Conservation (phyloP, 306 rosid species). For the Begonia loranthoides region DNA sequence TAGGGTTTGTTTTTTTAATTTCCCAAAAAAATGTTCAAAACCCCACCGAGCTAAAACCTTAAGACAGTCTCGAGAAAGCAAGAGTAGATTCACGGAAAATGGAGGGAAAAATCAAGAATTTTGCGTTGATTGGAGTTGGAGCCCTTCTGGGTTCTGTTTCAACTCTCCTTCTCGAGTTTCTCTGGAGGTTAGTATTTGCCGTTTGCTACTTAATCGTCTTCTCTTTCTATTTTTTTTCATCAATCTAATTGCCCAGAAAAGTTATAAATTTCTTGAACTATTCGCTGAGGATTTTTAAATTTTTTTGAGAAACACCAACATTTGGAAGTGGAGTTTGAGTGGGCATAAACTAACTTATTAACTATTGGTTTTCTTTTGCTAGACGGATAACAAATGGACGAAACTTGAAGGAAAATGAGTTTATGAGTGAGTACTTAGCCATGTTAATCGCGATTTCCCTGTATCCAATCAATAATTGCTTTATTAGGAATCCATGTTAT, state of each 20-base stretch:
- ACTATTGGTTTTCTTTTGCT: constrained; percentile 16
- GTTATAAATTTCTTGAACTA: neutral
- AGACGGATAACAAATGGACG: constrained; percentile 25
- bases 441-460: neutral
- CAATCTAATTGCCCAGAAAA: neutral
- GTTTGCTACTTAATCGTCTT: neutral
- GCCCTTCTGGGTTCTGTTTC: constrained; percentile 72
- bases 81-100: constrained; percentile 3
- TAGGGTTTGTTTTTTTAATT: no score
- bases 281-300: neutral
- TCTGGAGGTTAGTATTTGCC: constrained; percentile 35
- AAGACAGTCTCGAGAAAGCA: neutral
- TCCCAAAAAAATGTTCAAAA: no score
- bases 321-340: neutral
- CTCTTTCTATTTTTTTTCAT: neutral
- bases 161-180: constrained; percentile 52
- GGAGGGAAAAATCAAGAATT: constrained; percentile 39
- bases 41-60: neutral
- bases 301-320: neutral
- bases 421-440: constrained; percentile 19
- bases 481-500: no score
- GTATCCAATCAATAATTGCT: no score
- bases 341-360: neutral
- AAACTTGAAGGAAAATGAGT: constrained; percentile 12
- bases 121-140: constrained; percentile 57